A percentile compares a stretch with the other conserved stretches of the same genome.
Evolutionary conservation across 129 eudicot genomes (phyloP).

Genomic region (Glebionis coronaria): DNA sequence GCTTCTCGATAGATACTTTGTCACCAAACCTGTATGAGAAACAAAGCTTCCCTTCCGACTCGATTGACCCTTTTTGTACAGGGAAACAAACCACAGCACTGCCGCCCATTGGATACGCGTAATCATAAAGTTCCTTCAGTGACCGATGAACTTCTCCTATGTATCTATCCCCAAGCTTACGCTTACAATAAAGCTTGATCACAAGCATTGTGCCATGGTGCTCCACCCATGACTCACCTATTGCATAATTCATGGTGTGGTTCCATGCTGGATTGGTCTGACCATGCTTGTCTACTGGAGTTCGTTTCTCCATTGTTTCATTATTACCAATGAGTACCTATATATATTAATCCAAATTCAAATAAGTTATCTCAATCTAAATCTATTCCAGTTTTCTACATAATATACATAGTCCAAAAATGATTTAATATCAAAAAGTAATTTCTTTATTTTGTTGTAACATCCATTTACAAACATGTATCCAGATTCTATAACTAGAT

Average conservation of each 20-base stretch:
- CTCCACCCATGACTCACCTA: constrained; percentile 44
- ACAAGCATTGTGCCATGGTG: constrained; percentile 46
- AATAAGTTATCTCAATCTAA: too few relatives aligned
- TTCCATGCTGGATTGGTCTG: constrained; percentile 60
- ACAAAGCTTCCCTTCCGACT: constrained; percentile 49
- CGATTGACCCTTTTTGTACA: constrained; percentile 43
- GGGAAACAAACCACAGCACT: constrained; percentile 42
- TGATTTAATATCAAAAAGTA: too few relatives aligned
- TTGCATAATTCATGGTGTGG: constrained; percentile 35
- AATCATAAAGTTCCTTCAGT: constrained; percentile 61
- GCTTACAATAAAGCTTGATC: constrained; percentile 56
- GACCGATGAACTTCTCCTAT: constrained; percentile 54
- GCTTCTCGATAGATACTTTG: constrained; percentile 43
- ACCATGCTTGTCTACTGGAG: constrained; percentile 50
- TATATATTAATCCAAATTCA: not conserved
- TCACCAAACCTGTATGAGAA: constrained; percentile 62
- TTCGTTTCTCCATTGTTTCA: constrained; percentile 40
- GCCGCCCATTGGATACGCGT: constrained; percentile 39
- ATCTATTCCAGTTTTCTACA: too few relatives aligned
- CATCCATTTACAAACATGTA: too few relatives aligned
- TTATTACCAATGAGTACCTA: constrained; percentile 45
- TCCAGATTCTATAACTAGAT: too few relatives aligned
- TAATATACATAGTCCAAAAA: too few relatives aligned
- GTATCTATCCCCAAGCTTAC: constrained; percentile 65
- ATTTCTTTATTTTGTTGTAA: too few relatives aligned